Base-by-base conservation (phyloP, 2,329 filamentous ascomycete species). In the Stemphylium vesicarium region DNA sequence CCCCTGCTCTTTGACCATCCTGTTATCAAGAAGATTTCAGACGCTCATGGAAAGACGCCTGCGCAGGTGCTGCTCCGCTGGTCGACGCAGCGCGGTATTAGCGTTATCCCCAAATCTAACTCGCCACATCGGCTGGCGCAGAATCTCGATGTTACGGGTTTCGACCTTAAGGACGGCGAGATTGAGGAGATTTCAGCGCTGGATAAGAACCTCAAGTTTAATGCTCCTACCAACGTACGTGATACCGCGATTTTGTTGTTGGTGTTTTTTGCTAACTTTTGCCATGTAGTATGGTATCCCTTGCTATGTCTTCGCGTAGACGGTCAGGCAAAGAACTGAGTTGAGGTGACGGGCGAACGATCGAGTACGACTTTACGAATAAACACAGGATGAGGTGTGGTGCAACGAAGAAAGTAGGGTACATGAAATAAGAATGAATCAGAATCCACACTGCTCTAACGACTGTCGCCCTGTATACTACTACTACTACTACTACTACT, bases 31-130 rank as follows among this genome's bases (percentile, higher is more conserved):
- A 86, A 70, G 88, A 88, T 56, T 61, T 89, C 89, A 24, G 79
- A 84, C 63, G 82, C 84, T 62, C 83, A 87, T 11, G 82, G 85
- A 12, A 84, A 89, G 48, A 86, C 87, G 8, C 82, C 91, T 6
- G 89, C 90, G 13, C 92, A 96, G 83, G 83, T 96, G 18, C 82
- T 96, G 61, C 83, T 96, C 65, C 84, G 92, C 71, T 96, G 92
- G 92, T 86, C 91, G 36, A 96, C 91, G n/a, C 92, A 96, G 84
- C 66, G 71, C 16, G 72, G 73, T 15, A 52, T 74, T 5, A 65
- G 67, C n/a, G 73, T 75, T 29, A 76, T 76, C 47, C 73, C 73
- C 36, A 76, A 76, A 66, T 72, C 69, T 46, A 72, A 67, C 56
- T 65, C 67, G 20, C 62, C 62, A 45, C 55, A 66, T 44, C 62